A percentile compares a stretch with the other conserved stretches of the same genome.
Evolutionary conservation across 768 basidiomycete genomes (phyloP).

Genomic region (Kwoniella europaea): DNA sequence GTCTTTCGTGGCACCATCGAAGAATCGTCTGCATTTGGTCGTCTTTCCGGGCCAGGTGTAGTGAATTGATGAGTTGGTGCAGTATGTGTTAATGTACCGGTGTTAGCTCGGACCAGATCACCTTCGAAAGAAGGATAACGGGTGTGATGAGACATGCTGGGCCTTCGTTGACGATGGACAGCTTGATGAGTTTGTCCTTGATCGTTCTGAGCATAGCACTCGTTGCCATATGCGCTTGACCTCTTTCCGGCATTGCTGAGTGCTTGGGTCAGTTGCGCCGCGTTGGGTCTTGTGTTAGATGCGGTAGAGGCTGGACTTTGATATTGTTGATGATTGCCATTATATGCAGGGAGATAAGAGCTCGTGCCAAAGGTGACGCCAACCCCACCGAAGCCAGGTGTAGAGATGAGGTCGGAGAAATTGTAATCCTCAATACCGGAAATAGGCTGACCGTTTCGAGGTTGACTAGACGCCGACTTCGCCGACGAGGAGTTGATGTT

Average conservation of each 20-base stretch:
- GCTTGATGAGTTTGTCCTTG: background rate
- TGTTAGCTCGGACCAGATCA: background rate
- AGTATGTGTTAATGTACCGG: background rate
- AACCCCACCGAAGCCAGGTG: conserved; percentile 19
- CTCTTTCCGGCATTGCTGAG: background rate
- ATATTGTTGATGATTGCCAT: background rate
- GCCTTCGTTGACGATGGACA: background rate
- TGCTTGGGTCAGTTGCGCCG: background rate
- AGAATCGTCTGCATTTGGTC: background rate
- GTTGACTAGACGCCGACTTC: background rate
- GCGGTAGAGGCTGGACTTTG: background rate
- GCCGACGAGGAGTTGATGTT: background rate
- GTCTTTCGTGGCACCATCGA: background rate
- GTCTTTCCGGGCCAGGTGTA: background rate
- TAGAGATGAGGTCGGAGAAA: conserved; percentile 16
- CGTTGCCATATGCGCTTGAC: background rate
- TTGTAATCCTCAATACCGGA: conserved; percentile 9
- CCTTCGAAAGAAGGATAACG: background rate
- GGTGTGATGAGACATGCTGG: background rate
- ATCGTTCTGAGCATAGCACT: background rate
- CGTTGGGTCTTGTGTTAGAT: background rate
- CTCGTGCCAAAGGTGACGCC: background rate
- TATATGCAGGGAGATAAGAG: background rate
- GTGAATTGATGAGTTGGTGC: background rate
- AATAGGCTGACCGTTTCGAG: background rate